These are phyloP conservation scores for Acarospora socialis DNA, from an alignment of 2,329 filamentous ascomycete genomes.

Conservation along the genomic window DNA sequence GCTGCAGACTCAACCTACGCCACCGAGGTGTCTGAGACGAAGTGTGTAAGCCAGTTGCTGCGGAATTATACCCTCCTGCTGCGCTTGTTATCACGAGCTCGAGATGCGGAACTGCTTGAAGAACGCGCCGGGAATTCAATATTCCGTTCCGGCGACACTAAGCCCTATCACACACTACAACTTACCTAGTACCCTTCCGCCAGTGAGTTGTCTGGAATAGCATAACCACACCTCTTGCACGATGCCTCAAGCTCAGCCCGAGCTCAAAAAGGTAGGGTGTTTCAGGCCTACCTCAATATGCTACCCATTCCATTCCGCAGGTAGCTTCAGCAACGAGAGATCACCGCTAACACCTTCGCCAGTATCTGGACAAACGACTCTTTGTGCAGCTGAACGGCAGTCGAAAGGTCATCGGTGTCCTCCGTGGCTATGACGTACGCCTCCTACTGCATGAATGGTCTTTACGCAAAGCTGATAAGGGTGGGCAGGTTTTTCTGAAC, in stretches of 20 bases:
- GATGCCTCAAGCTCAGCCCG: conserved; percentile 98
- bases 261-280: conserved; percentile 78
- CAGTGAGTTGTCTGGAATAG: too few species aligned
- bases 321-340: too few species aligned
- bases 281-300: conserved; percentile 7
- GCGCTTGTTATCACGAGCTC: too few species aligned
- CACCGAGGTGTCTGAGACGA: too few species aligned
- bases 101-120: too few species aligned
- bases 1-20: neutral
- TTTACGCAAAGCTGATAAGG: neutral
- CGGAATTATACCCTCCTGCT: too few species aligned
- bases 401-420: conserved; percentile 86
- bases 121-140: too few species aligned
- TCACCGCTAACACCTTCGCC: conserved; percentile 13
- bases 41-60: too few species aligned
- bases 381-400: conserved; percentile 97
- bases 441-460: neutral
- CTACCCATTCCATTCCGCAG: too few species aligned
- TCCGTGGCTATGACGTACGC: conserved; percentile 89
- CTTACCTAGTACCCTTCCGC: too few species aligned
- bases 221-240: conserved; percentile 27
- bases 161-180: too few species aligned
- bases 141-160: too few species aligned
- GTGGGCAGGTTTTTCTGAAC: conserved; percentile 77
- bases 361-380: conserved; percentile 99